Base-by-base conservation (phyloP, 305 asterid species). In the Fraxinus albicans region DNA sequence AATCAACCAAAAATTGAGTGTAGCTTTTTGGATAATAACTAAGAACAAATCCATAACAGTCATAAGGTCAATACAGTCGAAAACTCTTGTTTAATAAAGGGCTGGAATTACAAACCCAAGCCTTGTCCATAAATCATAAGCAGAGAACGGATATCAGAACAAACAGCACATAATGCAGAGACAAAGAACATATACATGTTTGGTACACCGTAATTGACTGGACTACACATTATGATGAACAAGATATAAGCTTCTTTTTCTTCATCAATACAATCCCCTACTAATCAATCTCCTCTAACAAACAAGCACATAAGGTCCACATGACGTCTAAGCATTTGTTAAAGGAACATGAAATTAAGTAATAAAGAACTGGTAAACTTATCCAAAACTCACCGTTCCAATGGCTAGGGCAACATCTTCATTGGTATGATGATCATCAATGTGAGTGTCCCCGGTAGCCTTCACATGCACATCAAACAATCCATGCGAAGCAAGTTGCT, bases 401-500 rank as follows among this genome's bases (percentile, higher is more conserved):
- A 96, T 91, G 77, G 99, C 97, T 77, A 96, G 86, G 80, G 93
- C 98, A 44, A 94, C 93, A 84, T 96, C 99, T 92, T 94, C 99
- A 85, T 94, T 96, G 17, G 98, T 96, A 85, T 96, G 99, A 88
- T 96, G 98, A 86, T 96, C 98, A 88, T 94, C 99, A 23, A 93
- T 96, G 88, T 94, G 98, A 88, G 87, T 92, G 89, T 94, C 99
- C 40, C 98, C 99, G 73, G 89, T 86, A 67, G 99, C 98, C 86
- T 92, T 96, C 85, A 91, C 98, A 83, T 85, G 90, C 81, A 96
- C 90, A 38, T 94, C 92, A 42, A 96, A 94, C 77, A 94, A 87
- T 58, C 98, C 99, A 87, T 96, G 99, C 12, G 99, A 96, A 85
- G 99, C 97, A 81, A 96, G 93, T 94, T 96, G 98, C 98, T 94